Evolutionary conservation across 768 basidiomycete species (phyloP).

Genomic region (Serendipita sp.): DNA sequence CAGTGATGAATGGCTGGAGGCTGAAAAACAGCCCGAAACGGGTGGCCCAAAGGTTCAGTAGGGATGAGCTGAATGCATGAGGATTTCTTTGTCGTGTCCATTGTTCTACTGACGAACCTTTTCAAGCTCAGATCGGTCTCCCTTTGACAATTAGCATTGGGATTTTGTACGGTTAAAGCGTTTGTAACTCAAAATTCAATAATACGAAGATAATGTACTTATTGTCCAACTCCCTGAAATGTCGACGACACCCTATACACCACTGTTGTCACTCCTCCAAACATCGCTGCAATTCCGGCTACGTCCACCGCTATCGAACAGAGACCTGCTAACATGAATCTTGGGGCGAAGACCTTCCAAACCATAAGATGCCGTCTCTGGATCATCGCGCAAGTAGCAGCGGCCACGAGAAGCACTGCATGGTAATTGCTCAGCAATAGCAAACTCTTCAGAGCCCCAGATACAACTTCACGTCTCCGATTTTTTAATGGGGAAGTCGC

Average conservation of each 20-base stretch:
- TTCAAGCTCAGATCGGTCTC: no score
- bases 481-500: conserved; percentile 8
- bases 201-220: not conserved
- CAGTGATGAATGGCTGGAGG: no score
- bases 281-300: conserved; percentile 44
- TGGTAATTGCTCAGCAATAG: conserved; percentile 31
- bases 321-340: conserved; percentile 68
- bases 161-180: no score
- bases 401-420: conserved; percentile 42
- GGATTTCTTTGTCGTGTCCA: no score
- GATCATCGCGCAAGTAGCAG: conserved; percentile 55
- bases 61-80: no score
- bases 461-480: not conserved
- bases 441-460: not conserved
- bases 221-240: not conserved
- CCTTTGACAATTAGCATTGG: no score
- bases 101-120: no score
- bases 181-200: no score
- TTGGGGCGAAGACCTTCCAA: conserved; percentile 96
- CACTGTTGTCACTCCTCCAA: conserved; percentile 37
- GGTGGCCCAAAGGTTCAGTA: no score
- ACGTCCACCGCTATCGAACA: conserved; percentile 56
- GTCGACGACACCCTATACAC: conserved; percentile 7
- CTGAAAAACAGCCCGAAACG: no score
- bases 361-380: conserved; percentile 85